phyloP scores from a whole-genome alignment of 179 eudicot species.

The Beta corolliflora region DNA sequence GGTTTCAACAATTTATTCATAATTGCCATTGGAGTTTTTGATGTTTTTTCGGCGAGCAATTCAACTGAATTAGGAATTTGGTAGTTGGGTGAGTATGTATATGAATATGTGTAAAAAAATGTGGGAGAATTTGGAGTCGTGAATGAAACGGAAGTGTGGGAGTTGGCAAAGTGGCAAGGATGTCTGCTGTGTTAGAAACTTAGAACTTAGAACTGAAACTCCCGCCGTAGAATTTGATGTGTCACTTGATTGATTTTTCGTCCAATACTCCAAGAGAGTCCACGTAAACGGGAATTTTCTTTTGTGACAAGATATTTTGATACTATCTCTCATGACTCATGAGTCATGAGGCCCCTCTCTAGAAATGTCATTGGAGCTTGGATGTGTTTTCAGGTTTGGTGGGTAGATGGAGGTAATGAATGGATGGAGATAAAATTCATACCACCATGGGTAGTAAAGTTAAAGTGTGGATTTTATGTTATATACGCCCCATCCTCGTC shows the following conservation, averaged over 20 bases:
- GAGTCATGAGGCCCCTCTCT: accelerated
- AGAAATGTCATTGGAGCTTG: no score
- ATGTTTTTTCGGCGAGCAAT: not conserved
- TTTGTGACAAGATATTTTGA: no score
- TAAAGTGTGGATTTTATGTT: no score
- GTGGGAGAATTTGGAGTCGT: not conserved
- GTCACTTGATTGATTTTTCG: not conserved
- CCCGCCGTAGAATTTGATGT: not conserved
- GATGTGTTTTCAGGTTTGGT: no score
- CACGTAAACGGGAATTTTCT: no score
- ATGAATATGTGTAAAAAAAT: not conserved
- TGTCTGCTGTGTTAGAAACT: not conserved
- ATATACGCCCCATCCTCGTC: no score
- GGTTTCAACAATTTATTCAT: not conserved
- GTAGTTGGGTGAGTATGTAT: not conserved
- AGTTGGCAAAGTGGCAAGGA: not conserved
- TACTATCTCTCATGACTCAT: no score
- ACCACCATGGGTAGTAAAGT: no score
- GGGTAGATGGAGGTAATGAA: no score
- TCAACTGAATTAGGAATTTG: no score
- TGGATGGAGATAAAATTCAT: no score
- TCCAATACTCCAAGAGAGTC: no score
- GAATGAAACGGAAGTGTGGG: not conserved
- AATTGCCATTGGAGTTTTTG: not conserved
- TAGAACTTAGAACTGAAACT: not conserved